These are phyloP conservation scores for Moniliella sp. DNA, from an alignment of 1,284 basidiomycete species.

Conservation along the genomic window DNA sequence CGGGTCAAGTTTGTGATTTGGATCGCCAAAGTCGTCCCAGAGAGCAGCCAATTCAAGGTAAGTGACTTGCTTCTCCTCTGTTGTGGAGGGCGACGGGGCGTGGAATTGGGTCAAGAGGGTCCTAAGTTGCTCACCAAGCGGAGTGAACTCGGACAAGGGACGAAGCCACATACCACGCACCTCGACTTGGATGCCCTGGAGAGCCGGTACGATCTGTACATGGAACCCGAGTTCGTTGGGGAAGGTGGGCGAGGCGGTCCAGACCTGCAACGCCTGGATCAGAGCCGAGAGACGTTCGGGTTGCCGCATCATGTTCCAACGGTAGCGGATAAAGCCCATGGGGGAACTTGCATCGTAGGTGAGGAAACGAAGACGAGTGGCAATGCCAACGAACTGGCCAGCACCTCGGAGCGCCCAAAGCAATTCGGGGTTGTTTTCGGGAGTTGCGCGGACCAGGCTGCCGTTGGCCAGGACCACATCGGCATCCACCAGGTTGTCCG, in stretches of 20 bases:
- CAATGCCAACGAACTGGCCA: slow-evolving; percentile 30
- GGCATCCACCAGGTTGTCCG: slow-evolving; percentile 25
- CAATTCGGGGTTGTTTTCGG: slow-evolving; percentile 10
- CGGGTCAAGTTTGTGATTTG: slow-evolving; percentile 19
- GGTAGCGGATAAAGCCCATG: slow-evolving; percentile 10
- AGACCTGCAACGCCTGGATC: slow-evolving; percentile 11
- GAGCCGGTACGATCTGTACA: slow-evolving; percentile 9
- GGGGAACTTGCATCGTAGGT: slow-evolving; percentile 16
- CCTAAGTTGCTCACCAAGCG: slow-evolving; percentile 2
- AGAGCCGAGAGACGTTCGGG: slow-evolving; percentile 4
- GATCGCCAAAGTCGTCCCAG: slow-evolving; percentile 23
- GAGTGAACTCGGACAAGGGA: slow-evolving; percentile 3
- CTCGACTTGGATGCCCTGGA: slow-evolving; percentile 4
- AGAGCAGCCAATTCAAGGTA: slow-evolving; percentile 15
- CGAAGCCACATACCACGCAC: slow-evolving; percentile 15
- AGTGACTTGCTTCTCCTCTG: slow-evolving; percentile 1
- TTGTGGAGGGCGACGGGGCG: slow-evolving; percentile 7
- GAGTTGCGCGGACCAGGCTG: slow-evolving; percentile 11
- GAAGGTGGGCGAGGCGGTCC: slow-evolving; percentile 2
- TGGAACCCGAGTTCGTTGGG: slow-evolving; percentile 13
- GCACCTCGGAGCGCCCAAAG: slow-evolving; percentile 30
- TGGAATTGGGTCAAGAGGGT: slow-evolving; percentile 4
- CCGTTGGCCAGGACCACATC: slow-evolving; percentile 34
- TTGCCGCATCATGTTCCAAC: slow-evolving; percentile 11
- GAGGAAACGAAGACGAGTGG: slow-evolving; percentile 20